Percentiles rank a stretch among this genome's conserved stretches.
phyloP scores from a whole-genome alignment of 768 basidiomycete species.

The Mycena rebaudengoi region DNA sequence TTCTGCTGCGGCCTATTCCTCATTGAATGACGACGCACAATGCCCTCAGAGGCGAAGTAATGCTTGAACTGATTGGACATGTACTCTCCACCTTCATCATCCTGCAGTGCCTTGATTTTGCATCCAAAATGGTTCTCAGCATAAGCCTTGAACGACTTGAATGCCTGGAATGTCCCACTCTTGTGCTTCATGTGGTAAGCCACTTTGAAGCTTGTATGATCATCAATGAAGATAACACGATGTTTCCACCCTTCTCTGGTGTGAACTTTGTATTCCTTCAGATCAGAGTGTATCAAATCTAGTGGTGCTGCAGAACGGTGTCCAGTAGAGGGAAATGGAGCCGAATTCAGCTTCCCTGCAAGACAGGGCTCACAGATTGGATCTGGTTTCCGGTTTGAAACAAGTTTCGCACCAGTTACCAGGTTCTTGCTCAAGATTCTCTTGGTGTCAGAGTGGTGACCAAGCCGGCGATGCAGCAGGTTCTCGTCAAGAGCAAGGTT shows the following conservation, averaged over 20 bases:
- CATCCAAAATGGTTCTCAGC: neutral
- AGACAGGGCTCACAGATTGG: neutral
- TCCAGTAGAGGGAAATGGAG: constrained; percentile 6
- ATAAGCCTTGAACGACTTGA: neutral
- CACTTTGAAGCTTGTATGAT: neutral
- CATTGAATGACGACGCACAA: neutral
- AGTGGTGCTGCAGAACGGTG: neutral
- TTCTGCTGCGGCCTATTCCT: neutral
- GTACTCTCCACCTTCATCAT: neutral
- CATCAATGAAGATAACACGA: neutral
- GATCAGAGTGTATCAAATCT: constrained; percentile 1
- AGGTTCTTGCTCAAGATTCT: neutral
- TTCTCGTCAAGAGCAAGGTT: constrained; percentile 1
- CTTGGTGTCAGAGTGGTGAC: neutral
- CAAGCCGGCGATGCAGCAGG: neutral
- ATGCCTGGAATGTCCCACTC: too few species aligned
- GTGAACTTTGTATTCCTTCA: neutral
- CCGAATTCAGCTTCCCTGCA: constrained; percentile 12
- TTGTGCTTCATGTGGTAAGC: too few species aligned
- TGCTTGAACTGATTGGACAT: neutral
- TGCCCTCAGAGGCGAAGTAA: neutral
- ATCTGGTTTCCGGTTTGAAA: neutral
- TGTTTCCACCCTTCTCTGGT: neutral
- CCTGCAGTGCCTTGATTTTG: too few species aligned
- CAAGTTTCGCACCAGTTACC: constrained; percentile 2